Conservation (phyloP, 331 rosid species). For the Cydonia oblonga region DNA sequence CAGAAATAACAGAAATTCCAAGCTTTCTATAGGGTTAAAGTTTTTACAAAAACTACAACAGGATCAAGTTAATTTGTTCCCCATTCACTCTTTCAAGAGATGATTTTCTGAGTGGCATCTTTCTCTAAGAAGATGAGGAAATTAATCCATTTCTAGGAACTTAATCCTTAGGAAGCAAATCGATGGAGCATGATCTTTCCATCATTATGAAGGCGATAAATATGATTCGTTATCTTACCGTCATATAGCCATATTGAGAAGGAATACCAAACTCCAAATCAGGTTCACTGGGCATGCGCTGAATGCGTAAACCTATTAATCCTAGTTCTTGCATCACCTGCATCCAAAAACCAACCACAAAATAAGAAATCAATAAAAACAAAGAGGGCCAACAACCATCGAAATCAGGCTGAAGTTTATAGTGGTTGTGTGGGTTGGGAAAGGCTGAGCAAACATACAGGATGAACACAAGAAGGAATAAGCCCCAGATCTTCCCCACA, state of each 20-base stretch:
- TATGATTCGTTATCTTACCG: conserved; percentile 36
- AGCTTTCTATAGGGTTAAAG: neutral
- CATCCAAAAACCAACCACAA: conserved; percentile 9
- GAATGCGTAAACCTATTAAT: conserved; percentile 85
- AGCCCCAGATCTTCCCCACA: conserved; percentile 98
- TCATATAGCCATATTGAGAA: conserved; percentile 85
- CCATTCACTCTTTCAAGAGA: neutral
- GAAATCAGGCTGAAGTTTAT: neutral
- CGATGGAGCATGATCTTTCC: neutral
- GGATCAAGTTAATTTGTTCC: neutral
- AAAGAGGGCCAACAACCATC: neutral
- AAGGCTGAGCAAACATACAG: conserved; percentile 41
- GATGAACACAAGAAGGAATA: conserved; percentile 94
- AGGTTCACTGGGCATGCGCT: conserved; percentile 89
- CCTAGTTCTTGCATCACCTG: conserved; percentile 98
- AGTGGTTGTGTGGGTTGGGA: neutral
- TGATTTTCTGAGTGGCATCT: neutral
- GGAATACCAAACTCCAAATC: conserved; percentile 85
- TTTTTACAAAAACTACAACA: neutral
- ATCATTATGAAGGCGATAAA: conserved; percentile 1
- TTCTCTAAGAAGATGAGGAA: too few species aligned
- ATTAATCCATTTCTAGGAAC: too few species aligned
- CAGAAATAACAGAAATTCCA: neutral
- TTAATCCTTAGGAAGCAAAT: too few species aligned
- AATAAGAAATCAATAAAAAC: neutral